Conservation (phyloP, 306 rosid genomes). For the Fragaria ananassa region DNA sequence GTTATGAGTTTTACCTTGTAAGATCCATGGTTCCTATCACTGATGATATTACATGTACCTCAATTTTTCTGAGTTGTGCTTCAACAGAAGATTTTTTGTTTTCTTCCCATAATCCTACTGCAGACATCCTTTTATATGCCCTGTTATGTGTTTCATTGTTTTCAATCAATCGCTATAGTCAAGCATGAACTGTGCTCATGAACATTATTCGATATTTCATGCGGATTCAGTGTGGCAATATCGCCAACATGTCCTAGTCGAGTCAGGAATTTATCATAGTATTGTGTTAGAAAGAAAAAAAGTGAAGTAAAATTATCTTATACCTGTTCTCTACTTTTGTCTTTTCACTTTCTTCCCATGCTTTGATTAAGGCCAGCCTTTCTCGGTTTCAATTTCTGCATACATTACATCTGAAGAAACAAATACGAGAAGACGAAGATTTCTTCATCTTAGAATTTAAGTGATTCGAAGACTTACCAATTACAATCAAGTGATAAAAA, state of each 20-base stretch:
- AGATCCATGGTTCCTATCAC: background rate
- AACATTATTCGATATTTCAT: background rate
- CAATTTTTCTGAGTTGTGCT: conserved; percentile 58
- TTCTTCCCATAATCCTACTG: conserved; percentile 70
- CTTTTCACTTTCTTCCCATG: conserved; percentile 96
- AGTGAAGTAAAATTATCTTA: background rate
- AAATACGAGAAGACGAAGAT: conserved; percentile 11
- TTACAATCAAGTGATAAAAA: background rate
- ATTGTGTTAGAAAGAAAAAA: background rate
- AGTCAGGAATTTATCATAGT: background rate
- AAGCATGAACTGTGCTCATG: background rate
- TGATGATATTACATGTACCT: conserved; percentile 36
- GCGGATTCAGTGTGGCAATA: background rate
- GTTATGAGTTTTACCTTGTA: background rate
- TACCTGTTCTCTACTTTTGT: conserved; percentile 77
- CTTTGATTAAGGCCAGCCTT: conserved; percentile 76
- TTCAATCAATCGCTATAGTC: background rate
- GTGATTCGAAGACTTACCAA: background rate
- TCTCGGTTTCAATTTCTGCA: conserved; percentile 61
- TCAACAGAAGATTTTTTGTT: conserved; percentile 53
- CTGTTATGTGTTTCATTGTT: conserved; percentile 30
- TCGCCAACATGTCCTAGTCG: background rate
- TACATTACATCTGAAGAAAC: conserved; percentile 41
- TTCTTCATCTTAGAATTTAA: background rate
- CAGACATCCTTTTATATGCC: conserved; percentile 56